Evolutionary conservation across 2,329 filamentous ascomycete species (phyloP).

Genomic region (Teratosphaeria zuluensis): DNA sequence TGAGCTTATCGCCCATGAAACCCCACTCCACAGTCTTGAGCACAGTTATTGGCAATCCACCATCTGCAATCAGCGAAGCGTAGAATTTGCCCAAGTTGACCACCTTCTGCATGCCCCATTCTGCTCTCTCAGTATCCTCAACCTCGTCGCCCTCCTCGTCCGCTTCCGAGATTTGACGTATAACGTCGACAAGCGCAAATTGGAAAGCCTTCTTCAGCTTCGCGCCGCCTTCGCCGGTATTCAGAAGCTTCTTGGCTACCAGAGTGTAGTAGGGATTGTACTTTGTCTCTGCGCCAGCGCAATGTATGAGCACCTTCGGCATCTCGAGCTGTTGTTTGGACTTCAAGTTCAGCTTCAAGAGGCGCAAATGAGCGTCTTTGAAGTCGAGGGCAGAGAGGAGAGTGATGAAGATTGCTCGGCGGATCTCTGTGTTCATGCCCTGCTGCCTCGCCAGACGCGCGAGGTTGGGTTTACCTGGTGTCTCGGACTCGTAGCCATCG

Average conservation of each 20-base stretch:
- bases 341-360: constrained; percentile 76
- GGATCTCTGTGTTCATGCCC: constrained; percentile 77
- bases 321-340: constrained; percentile 79
- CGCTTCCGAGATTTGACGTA: constrained; percentile 61
- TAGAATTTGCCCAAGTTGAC: constrained; percentile 62
- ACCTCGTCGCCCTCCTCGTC: constrained; percentile 52
- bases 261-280: constrained; percentile 94
- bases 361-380: constrained; percentile 70
- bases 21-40: constrained; percentile 66
- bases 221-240: constrained; percentile 42
- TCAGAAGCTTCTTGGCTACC: constrained; percentile 68
- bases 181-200: constrained; percentile 76
- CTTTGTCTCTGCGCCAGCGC: constrained; percentile 66
- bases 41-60: constrained; percentile 47
- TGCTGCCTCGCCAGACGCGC: constrained; percentile 62
- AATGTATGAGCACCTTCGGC: constrained; percentile 77
- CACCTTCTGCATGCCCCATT: constrained; percentile 46
- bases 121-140: constrained; percentile 44
- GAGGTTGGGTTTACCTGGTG: constrained; percentile 48
- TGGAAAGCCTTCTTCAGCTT: constrained; percentile 77
- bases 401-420: constrained; percentile 84
- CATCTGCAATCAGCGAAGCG: constrained; percentile 51
- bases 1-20: constrained; percentile 58
- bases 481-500: constrained; percentile 15
- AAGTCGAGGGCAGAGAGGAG: constrained; percentile 78